These are phyloP conservation scores for Galerina sulciceps DNA, from an alignment of 768 basidiomycete species.

Conservation along the genomic window DNA sequence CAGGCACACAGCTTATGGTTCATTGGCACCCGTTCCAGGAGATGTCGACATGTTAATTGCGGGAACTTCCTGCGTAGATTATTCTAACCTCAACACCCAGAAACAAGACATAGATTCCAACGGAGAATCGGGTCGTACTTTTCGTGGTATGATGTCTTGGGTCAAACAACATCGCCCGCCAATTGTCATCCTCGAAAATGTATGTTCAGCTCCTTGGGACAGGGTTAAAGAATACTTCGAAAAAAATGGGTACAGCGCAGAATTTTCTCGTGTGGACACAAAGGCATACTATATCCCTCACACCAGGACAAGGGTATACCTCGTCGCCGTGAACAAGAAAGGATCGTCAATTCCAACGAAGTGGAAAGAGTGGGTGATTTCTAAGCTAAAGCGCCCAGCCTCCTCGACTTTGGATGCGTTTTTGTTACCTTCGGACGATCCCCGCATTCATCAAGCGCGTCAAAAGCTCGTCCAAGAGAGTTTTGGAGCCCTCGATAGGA, in stretches of 20 bases:
- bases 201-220: slow-evolving; percentile 88
- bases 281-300: slow-evolving; percentile 95
- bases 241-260: slow-evolving; percentile 75
- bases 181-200: slow-evolving; percentile 94
- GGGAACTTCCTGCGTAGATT: slow-evolving; percentile 96
- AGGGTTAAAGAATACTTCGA: slow-evolving; percentile 78
- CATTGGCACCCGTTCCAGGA: slow-evolving; percentile 83
- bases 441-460: slow-evolving; percentile 87
- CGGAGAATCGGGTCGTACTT: slow-evolving; percentile 93
- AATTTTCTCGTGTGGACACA: slow-evolving; percentile 72
- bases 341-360: slow-evolving; percentile 61
- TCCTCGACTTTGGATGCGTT: slow-evolving; percentile 92
- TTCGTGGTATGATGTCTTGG: slow-evolving; percentile 95
- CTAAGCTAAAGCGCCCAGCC: slow-evolving; percentile 78
- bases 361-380: slow-evolving; percentile 68
- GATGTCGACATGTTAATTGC: slow-evolving; percentile 91
- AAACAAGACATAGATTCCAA: slow-evolving; percentile 88
- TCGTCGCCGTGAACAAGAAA: slow-evolving; percentile 76
- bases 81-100: slow-evolving; percentile 93
- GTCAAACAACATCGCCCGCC: slow-evolving; percentile 85
- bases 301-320: slow-evolving; percentile 89
- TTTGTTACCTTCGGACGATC: slow-evolving; percentile 88
- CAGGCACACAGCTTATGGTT: slow-evolving; percentile 93
- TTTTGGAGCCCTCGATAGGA: slow-evolving; percentile 65
- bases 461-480: slow-evolving; percentile 80